phyloP scores from a whole-genome alignment of 202 grass and related monocot species.

The Zoysia matrella region DNA sequence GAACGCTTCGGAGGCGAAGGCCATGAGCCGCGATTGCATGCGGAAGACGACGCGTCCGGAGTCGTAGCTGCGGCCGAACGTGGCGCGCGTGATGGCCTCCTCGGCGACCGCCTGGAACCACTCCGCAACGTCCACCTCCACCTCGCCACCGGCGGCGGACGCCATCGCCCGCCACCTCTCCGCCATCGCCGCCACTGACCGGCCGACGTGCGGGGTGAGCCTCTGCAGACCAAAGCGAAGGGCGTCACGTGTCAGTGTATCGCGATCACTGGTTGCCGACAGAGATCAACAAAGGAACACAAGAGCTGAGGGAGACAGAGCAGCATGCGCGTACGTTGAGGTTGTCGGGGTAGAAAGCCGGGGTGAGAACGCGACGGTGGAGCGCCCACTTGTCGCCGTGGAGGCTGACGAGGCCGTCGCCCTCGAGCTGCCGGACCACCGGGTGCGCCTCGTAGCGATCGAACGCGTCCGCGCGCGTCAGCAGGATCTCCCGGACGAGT shows the following conservation, averaged over 20 bases:
- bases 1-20: conserved; percentile 77
- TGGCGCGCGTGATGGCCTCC: conserved; percentile 82
- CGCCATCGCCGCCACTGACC: conserved; percentile 65
- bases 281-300: background rate
- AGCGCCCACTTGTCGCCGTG: conserved; percentile 81
- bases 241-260: conserved; percentile 38
- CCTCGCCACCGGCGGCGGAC: conserved; percentile 47
- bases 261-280: conserved; percentile 14
- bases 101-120: conserved; percentile 84
- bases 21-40: conserved; percentile 81
- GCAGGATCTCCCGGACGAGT: too few species aligned
- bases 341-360: conserved; percentile 79
- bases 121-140: conserved; percentile 78
- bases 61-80: conserved; percentile 69
- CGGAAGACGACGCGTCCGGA: conserved; percentile 71
- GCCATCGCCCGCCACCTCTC: conserved; percentile 68
- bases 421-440: too few species aligned
- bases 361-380: conserved; percentile 80
- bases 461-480: too few species aligned
- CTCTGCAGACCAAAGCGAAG: conserved; percentile 42
- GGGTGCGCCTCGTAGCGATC: too few species aligned
- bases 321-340: conserved; percentile 65
- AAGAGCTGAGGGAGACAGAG: background rate
- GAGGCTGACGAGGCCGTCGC: conserved; percentile 83
- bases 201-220: conserved; percentile 70